These are phyloP conservation scores for Coemansia sp. DNA, from an alignment of 192 early-diverging fungal species.

Conservation along the genomic window DNA sequence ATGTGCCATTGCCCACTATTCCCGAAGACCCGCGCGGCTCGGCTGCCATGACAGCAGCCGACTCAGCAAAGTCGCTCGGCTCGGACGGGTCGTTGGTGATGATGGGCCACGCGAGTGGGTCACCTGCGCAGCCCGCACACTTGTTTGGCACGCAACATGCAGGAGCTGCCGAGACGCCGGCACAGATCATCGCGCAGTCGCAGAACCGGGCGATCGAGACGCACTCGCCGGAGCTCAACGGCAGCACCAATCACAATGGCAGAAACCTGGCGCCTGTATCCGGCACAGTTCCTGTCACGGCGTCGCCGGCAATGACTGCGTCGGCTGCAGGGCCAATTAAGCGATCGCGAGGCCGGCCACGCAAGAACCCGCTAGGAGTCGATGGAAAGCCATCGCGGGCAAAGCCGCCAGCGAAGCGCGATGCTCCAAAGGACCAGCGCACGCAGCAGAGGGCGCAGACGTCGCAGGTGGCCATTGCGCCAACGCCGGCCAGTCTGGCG, in stretches of 20 bases:
- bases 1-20: constrained; percentile 23
- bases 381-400: constrained; percentile 25
- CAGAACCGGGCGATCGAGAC: constrained; percentile 25
- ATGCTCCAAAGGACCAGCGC: not conserved
- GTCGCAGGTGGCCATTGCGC: constrained; percentile 20
- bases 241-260: not conserved
- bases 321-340: constrained; percentile 29
- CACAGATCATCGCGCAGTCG: constrained; percentile 43
- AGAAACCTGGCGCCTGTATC: not conserved
- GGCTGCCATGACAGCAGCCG: constrained; percentile 2
- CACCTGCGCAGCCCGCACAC: not conserved
- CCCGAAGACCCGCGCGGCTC: constrained; percentile 13
- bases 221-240: constrained; percentile 47
- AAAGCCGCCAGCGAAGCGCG: constrained; percentile 27
- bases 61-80: not conserved
- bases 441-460: constrained; percentile 16
- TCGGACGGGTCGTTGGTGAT: constrained; percentile 34
- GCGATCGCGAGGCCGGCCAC: constrained; percentile 42
- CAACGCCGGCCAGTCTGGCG: constrained; percentile 40
- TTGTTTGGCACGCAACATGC: constrained; percentile 5
- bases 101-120: constrained; percentile 21
- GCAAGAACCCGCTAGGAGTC: constrained; percentile 43
- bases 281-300: not conserved
- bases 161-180: constrained; percentile 12
- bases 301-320: constrained; percentile 8